A percentile compares a stretch with the other conserved stretches of the same genome.
phyloP scores from a whole-genome alignment of 495 filamentous ascomycete genomes.

The Hypoxylon trugodes region DNA sequence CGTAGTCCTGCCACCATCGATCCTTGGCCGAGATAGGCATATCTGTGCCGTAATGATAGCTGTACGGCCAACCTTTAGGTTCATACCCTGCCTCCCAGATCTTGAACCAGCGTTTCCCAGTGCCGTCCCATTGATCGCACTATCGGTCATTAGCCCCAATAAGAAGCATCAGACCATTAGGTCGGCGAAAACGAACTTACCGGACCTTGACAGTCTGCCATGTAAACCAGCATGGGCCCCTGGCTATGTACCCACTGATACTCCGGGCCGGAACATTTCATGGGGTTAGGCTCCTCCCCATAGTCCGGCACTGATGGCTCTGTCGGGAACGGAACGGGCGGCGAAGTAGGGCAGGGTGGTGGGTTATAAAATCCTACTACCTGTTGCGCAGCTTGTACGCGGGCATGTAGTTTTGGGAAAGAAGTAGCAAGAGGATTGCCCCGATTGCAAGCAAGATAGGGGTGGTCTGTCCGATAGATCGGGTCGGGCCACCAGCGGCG shows the following conservation, averaged over 20 bases:
- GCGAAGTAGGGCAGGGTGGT: neutral
- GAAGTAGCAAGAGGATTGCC: neutral
- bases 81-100: slow-evolving; percentile 39
- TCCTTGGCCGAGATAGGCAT: neutral
- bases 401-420: neutral
- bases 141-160: no score
- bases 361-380: neutral
- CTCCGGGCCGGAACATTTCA: neutral
- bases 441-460: neutral
- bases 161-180: no score
- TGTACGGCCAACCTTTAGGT: slow-evolving; percentile 50
- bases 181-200: no score
- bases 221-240: neutral
- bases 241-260: neutral
- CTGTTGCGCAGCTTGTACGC: neutral
- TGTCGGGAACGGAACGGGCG: neutral
- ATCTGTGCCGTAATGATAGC: neutral
- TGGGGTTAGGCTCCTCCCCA: neutral
- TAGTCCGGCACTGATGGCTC: neutral
- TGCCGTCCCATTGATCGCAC: slow-evolving; percentile 49
- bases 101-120: slow-evolving; percentile 58
- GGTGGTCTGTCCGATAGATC: neutral
- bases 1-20: neutral
- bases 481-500: neutral
- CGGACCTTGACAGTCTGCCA: slow-evolving; percentile 18